phyloP scores from a whole-genome alignment of 495 filamentous ascomycete species.

The Aspergillus ostianus region DNA sequence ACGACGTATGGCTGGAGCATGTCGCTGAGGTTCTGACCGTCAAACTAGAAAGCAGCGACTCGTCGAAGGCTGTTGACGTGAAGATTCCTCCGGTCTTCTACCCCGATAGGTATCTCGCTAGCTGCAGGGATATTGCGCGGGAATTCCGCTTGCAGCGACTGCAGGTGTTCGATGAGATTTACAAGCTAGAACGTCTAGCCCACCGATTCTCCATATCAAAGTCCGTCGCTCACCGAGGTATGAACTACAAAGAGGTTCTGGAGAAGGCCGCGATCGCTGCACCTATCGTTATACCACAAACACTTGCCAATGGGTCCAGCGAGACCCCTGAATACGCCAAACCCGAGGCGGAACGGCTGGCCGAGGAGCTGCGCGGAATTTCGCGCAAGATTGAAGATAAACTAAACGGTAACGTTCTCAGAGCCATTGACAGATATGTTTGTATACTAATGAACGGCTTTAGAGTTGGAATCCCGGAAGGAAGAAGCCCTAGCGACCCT shows the following conservation, averaged over 20 bases:
- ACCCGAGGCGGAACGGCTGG: constrained; percentile 31
- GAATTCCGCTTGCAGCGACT: constrained; percentile 46
- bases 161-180: constrained; percentile 37
- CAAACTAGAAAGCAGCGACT: constrained; percentile 48
- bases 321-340: constrained; percentile 17
- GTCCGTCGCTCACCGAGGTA: constrained; percentile 19
- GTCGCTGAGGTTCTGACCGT: constrained; percentile 69
- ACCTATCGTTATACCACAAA: constrained; percentile 26
- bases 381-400: constrained; percentile 49
- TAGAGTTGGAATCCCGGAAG: constrained; percentile 55
- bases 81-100: constrained; percentile 72
- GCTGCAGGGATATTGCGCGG: constrained; percentile 51
- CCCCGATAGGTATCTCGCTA: constrained; percentile 72
- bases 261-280: constrained; percentile 35
- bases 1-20: constrained; percentile 53
- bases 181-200: constrained; percentile 38
- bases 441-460: constrained; percentile 11
- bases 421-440: background rate
- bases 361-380: constrained; percentile 37
- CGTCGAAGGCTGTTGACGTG: constrained; percentile 52
- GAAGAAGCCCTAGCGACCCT: constrained; percentile 47
- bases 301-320: constrained; percentile 15
- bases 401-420: constrained; percentile 38
- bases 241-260: constrained; percentile 35
- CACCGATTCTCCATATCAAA: constrained; percentile 30